Evolutionary conservation across 768 basidiomycete species (phyloP).

Genomic region (Pleurotus platypus): DNA sequence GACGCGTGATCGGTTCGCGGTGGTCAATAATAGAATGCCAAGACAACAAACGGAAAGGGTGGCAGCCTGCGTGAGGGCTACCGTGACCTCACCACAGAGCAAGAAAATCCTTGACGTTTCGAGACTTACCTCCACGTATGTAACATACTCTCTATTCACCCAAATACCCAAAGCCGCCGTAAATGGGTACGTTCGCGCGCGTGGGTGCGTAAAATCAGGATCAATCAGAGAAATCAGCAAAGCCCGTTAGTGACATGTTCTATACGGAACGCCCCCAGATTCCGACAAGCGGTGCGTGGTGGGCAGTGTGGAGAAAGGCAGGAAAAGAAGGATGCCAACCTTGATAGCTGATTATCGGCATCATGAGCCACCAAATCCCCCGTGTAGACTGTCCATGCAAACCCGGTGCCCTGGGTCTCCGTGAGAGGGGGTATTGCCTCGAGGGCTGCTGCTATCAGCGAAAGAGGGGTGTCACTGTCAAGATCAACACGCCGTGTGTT

Average conservation of each 20-base stretch:
- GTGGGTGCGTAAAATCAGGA: no score
- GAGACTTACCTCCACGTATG: constrained; percentile 55
- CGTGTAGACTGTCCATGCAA: constrained; percentile 65
- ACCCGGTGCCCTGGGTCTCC: constrained; percentile 55
- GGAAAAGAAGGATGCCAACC: constrained; percentile 30
- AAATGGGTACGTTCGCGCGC: no score
- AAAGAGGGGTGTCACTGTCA: constrained; percentile 58
- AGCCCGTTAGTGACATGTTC: no score
- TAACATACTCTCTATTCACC: constrained; percentile 44
- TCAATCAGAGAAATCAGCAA: no score
- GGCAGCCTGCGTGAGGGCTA: no score
- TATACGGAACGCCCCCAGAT: no score
- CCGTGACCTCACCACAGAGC: no score
- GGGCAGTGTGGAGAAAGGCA: background rate
- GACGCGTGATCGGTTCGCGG: background rate
- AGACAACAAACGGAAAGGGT: background rate
- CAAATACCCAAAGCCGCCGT: no score
- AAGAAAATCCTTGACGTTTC: no score
- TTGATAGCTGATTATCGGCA: constrained; percentile 56
- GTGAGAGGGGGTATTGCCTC: constrained; percentile 66
- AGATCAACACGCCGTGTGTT: background rate
- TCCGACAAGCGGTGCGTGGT: background rate
- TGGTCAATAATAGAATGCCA: background rate
- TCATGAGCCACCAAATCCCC: constrained; percentile 78
- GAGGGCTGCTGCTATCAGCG: constrained; percentile 56